These are phyloP conservation scores for Boletales sp. DNA, from an alignment of 768 basidiomycete genomes.

Conservation along the genomic window DNA sequence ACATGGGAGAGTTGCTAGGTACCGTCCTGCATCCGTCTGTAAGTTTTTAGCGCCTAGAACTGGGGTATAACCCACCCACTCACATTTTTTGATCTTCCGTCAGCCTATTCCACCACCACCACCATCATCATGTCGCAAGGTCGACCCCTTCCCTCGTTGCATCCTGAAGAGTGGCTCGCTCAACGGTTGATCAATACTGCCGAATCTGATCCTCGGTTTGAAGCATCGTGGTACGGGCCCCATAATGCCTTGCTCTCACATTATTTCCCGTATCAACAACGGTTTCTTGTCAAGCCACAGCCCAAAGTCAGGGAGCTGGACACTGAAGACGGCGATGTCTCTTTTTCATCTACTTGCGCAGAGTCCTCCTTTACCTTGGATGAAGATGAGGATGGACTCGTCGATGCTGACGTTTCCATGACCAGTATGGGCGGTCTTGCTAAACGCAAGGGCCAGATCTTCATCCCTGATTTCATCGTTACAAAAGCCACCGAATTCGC, in stretches of 20 bases:
- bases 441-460: background rate
- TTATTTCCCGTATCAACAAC: slow-evolving; percentile 1
- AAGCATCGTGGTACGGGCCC: slow-evolving; percentile 1
- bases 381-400: too few relatives aligned
- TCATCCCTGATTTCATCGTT: background rate
- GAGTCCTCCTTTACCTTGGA: background rate
- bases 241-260: slow-evolving; percentile 1
- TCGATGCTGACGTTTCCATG: background rate
- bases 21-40: too few relatives aligned
- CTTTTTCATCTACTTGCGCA: background rate
- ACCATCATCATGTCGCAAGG: background rate
- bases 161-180: background rate
- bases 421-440: background rate
- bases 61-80: too few relatives aligned
- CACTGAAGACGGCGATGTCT: background rate
- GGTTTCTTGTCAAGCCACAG: slow-evolving; percentile 2
- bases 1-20: too few relatives aligned
- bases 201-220: background rate
- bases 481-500: background rate
- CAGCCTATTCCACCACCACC: too few relatives aligned
- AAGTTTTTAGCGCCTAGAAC: too few relatives aligned
- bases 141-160: background rate
- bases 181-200: background rate
- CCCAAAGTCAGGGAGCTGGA: background rate
- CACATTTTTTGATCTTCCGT: too few relatives aligned